These are phyloP conservation scores for Allomyces arbusculus DNA, from an alignment of 192 early-diverging fungal genomes.

Conservation along the genomic window DNA sequence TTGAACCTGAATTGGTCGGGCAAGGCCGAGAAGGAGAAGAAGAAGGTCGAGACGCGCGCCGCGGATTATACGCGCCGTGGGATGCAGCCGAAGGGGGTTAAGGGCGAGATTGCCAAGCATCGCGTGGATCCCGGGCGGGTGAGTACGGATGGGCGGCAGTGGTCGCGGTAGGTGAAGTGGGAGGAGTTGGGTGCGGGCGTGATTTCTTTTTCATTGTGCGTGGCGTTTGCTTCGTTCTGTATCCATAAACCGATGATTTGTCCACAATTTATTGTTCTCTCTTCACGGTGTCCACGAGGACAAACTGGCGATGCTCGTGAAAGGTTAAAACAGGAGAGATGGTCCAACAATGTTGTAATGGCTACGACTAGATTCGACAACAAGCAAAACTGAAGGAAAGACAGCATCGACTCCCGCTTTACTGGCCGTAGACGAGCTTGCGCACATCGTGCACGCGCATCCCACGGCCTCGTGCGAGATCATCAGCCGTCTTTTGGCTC, in stretches of 20 bases:
- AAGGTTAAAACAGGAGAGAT: no score
- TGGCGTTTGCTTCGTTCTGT: no score
- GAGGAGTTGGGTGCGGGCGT: no score
- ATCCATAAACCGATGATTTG: no score
- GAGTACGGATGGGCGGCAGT: neutral
- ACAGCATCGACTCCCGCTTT: neutral
- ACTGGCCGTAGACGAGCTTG: slow-evolving; percentile 61
- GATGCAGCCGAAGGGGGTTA: neutral
- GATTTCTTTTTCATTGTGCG: no score
- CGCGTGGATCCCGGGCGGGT: neutral
- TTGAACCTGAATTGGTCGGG: slow-evolving; percentile 5
- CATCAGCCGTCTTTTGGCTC: slow-evolving; percentile 55
- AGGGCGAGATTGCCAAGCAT: neutral
- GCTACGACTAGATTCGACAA: no score
- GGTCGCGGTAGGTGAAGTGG: neutral
- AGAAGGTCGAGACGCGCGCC: neutral
- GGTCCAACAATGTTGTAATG: no score
- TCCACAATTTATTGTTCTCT: no score
- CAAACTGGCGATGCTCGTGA: no score
- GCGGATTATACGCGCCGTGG: neutral
- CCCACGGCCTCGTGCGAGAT: slow-evolving; percentile 73
- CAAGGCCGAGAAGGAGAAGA: neutral
- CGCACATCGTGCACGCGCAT: slow-evolving; percentile 77
- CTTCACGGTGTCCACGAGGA: no score
- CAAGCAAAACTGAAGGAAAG: no score